Conservation (phyloP, 805 yeast genomes). For the Nakazawaea pomicola region DNA sequence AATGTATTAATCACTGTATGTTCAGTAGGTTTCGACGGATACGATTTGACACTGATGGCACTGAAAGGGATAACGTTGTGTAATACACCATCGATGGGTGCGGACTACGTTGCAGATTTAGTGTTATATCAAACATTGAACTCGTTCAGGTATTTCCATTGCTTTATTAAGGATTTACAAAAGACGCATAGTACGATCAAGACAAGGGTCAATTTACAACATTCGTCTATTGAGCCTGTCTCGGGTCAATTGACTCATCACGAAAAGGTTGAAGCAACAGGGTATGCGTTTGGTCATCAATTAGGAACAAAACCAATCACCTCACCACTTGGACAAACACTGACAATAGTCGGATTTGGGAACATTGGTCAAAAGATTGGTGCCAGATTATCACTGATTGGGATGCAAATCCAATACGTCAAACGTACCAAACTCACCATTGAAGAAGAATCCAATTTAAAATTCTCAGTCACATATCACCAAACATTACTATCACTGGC, state of each 20-base stretch:
- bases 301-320: conserved; percentile 42
- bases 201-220: conserved; percentile 35
- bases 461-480: conserved; percentile 41
- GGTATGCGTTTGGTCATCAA: conserved; percentile 34
- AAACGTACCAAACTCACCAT: conserved; percentile 43
- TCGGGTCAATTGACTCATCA: too few species aligned
- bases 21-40: conserved; percentile 47
- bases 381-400: conserved; percentile 47
- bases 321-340: conserved; percentile 54
- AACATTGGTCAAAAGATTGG: conserved; percentile 67
- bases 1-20: conserved; percentile 41
- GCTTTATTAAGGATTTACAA: conserved; percentile 29
- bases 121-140: conserved; percentile 52
- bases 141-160: conserved; percentile 46
- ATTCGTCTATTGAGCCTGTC: conserved; percentile 29
- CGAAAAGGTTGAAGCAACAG: too few species aligned
- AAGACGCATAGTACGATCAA: conserved; percentile 36
- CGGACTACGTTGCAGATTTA: conserved; percentile 62
- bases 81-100: conserved; percentile 35
- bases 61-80: conserved; percentile 29
- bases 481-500: conserved; percentile 36
- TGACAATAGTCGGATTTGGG: conserved; percentile 70
- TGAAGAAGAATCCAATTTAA: conserved; percentile 32
- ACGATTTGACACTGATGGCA: conserved; percentile 32
- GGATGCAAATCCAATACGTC: conserved; percentile 60